A percentile compares a stretch with the other conserved stretches of the same genome.
These are phyloP conservation scores for Lenwebbia sp. DNA, from an alignment of 345 rosid species.

Conservation along the genomic window DNA sequence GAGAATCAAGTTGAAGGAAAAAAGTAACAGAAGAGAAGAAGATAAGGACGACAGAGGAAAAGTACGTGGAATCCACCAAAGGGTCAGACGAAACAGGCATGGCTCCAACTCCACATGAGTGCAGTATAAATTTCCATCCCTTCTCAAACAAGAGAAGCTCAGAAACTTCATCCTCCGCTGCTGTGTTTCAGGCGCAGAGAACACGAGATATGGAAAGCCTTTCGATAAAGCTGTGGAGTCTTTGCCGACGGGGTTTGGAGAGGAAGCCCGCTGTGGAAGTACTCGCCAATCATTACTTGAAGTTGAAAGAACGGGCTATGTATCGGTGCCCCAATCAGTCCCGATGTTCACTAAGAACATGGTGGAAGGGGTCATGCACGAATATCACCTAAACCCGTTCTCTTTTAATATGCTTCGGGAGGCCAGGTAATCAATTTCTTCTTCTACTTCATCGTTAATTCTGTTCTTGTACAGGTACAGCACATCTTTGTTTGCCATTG, in stretches of 20 bases:
- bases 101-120: neutral
- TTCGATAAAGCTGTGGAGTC: neutral
- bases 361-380: neutral
- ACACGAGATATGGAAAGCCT: neutral
- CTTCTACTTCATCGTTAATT: neutral
- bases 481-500: neutral
- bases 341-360: neutral
- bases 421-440: neutral
- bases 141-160: neutral
- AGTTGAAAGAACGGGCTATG: neutral
- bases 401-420: neutral
- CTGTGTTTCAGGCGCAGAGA: neutral
- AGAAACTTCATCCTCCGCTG: neutral
- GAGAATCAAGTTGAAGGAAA: neutral
- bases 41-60: neutral
- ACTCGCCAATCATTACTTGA: constrained; percentile 5
- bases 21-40: neutral
- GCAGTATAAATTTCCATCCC: neutral
- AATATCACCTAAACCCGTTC: constrained; percentile 4
- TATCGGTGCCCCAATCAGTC: neutral
- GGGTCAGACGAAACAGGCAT: neutral
- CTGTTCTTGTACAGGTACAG: neutral
- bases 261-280: neutral
- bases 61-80: neutral
- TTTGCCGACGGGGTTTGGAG: neutral